phyloP scores from a whole-genome alignment of 2,329 filamentous ascomycete species.

The Cadophora gregata region DNA sequence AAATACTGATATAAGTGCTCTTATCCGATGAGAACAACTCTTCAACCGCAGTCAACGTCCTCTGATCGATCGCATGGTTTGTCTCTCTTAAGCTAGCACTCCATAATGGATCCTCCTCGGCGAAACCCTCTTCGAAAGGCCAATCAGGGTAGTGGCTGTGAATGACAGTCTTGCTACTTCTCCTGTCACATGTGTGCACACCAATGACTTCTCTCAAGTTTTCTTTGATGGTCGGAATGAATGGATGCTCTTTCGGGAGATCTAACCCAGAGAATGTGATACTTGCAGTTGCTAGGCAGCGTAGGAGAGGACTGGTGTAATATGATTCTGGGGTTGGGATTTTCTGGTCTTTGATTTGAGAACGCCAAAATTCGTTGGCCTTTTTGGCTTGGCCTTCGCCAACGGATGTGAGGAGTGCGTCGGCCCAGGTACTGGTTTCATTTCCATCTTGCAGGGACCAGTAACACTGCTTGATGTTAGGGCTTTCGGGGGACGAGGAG shows the following conservation, averaged over 20 bases:
- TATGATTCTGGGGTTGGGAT: constrained; percentile 68
- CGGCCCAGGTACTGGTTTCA: constrained; percentile 65
- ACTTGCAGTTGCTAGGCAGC: constrained; percentile 67
- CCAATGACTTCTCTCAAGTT: constrained; percentile 69
- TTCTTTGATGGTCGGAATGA: constrained; percentile 68
- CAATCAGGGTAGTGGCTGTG: constrained; percentile 57
- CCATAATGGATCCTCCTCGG: constrained; percentile 61
- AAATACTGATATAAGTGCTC: constrained; percentile 63
- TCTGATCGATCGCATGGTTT: constrained; percentile 53
- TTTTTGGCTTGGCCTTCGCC: constrained; percentile 63
- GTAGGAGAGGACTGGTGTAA: constrained; percentile 67
- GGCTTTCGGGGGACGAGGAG: background rate
- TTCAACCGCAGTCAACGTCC: constrained; percentile 58
- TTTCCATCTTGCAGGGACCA: constrained; percentile 71
- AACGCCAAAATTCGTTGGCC: constrained; percentile 65
- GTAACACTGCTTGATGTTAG: constrained; percentile 56
- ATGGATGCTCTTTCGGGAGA: constrained; percentile 57
- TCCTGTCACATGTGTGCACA: constrained; percentile 71
- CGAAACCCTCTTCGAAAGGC: constrained; percentile 65
- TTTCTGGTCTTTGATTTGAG: constrained; percentile 56
- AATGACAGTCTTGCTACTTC: constrained; percentile 61
- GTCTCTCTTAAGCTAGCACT: constrained; percentile 51
- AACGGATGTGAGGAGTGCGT: constrained; percentile 64
- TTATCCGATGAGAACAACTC: constrained; percentile 60
- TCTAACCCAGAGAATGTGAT: constrained; percentile 62